Evolutionary conservation across 208 protist species (phyloP).

Genomic region (Trypanosoma boissoni): DNA sequence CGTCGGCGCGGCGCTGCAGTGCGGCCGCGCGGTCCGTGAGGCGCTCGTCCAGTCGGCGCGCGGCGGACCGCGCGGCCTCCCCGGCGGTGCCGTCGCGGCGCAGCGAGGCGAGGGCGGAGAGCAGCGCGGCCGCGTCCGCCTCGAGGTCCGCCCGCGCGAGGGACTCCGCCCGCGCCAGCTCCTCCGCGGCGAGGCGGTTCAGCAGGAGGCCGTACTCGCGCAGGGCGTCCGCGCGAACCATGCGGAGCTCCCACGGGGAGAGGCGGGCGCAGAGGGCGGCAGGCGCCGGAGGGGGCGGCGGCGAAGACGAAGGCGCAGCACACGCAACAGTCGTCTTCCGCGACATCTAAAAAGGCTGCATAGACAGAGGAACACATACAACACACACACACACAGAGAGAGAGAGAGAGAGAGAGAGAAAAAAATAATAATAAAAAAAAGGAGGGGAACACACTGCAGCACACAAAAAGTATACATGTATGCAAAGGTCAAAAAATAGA

Average conservation of each 20-base stretch:
- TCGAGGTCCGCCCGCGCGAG: constrained; percentile 25
- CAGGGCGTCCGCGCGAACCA: constrained; percentile 20
- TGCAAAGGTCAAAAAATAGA: not conserved
- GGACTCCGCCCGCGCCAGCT: constrained; percentile 26
- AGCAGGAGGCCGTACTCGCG: constrained; percentile 25
- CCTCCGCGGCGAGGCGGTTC: constrained; percentile 16
- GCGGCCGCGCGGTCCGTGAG: constrained; percentile 9
- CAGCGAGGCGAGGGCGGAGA: constrained; percentile 21
- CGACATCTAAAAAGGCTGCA: not conserved
- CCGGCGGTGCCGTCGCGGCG: not conserved
- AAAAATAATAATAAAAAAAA: constrained; percentile 20
- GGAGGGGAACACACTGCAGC: not conserved
- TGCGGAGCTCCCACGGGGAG: constrained; percentile 20
- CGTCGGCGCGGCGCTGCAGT: constrained; percentile 11
- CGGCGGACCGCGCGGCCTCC: not conserved
- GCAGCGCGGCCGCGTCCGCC: constrained; percentile 8
- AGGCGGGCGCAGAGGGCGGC: not conserved
- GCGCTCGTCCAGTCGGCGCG: constrained; percentile 18
- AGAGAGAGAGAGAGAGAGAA: constrained; percentile 8
- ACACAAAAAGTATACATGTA: not conserved
- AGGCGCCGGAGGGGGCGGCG: not conserved
- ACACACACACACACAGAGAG: constrained; percentile 1
- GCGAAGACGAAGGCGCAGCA: not conserved
- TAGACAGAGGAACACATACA: not conserved
- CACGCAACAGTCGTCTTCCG: not conserved